Evolutionary conservation across 1,139 yeast species (phyloP), one percentile per base, ranked within the genome.

Genomic region (Tardiomyces blankii): DNA sequence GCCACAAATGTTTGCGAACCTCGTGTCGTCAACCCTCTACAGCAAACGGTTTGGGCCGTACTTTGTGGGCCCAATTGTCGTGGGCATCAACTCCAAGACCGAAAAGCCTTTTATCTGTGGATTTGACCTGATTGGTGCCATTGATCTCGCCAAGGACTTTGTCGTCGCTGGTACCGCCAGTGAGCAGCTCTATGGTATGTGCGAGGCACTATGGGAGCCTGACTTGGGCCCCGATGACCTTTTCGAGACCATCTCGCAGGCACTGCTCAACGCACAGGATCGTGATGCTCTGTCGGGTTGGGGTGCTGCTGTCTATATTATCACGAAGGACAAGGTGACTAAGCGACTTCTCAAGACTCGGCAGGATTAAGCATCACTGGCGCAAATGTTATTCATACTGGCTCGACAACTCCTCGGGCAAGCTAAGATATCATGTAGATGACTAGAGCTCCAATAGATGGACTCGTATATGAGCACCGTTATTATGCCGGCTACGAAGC

Each of bases 241-340:
- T 59, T 93, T 93, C 64, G 98, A 93, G 66, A 89, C 97, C 42
- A 84, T 89, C 56, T 82, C 95, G 57, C 99, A 93, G 68, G 89
- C 96, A 0, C 70, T 93, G 52, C 73, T 91, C 68, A 88, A 85
- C 64, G 97, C 96, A 19, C 94, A 85, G 41, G 99, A 93, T 65
- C 83, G 99, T 73, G 98, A 93, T 68, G 95, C 97, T 6, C 74
- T 93, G 53, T 82, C 95, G 44, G 98, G 98, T 51, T 91, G 97
- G 96, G 99, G 99, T 59, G 96, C 95, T 14, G 85, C 86, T 32
- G 98, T 93, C 38, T 89, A 91, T 65, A 71, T 93, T 50, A 78
- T 93, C 48, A 87, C 96, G 46, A 89, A 89, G 70, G 97, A 91
- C 64, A 84, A 86, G 65, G 94, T 91, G 48, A 76, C 80, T 46